Percentiles rank a stretch among this genome's conserved stretches.
These are phyloP conservation scores for Suillus ampliporus DNA, from an alignment of 768 basidiomycete genomes.

Conservation along the genomic window DNA sequence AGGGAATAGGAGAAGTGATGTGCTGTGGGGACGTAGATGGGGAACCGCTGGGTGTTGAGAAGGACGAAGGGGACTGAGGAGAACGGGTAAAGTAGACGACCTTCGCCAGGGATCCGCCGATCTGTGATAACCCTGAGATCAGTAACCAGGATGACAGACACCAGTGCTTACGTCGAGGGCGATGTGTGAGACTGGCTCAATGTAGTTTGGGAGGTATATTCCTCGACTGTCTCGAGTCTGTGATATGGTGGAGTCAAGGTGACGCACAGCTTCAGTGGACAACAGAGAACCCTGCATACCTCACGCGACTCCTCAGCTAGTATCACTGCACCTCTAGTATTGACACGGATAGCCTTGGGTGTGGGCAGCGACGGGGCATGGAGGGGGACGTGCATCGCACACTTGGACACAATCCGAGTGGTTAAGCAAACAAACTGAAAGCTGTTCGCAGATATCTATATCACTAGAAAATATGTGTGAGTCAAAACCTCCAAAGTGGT, in stretches of 20 bases:
- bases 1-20: slow-evolving; percentile 31
- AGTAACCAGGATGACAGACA: slow-evolving; percentile 7
- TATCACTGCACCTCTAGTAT: slow-evolving; percentile 93
- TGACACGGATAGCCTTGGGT: slow-evolving; percentile 90
- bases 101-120: slow-evolving; percentile 97
- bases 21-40: slow-evolving; percentile 32
- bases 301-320: slow-evolving; percentile 93
- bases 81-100: slow-evolving; percentile 98
- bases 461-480: slow-evolving; percentile 11
- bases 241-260: slow-evolving; percentile 16
- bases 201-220: slow-evolving; percentile 97
- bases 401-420: background rate
- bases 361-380: slow-evolving; percentile 72
- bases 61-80: slow-evolving; percentile 78
- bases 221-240: slow-evolving; percentile 94
- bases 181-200: slow-evolving; percentile 96
- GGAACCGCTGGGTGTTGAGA: slow-evolving; percentile 46
- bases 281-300: slow-evolving; percentile 51
- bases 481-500: slow-evolving; percentile 12
- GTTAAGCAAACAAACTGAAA: slow-evolving; percentile 3
- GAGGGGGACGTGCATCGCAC: slow-evolving; percentile 35
- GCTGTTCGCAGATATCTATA: background rate
- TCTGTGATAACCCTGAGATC: slow-evolving; percentile 50
- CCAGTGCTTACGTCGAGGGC: slow-evolving; percentile 86
- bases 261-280: slow-evolving; percentile 14